Base-by-base conservation (phyloP, 139 green algal species). In the Chlamydomonas sphaeroides region DNA sequence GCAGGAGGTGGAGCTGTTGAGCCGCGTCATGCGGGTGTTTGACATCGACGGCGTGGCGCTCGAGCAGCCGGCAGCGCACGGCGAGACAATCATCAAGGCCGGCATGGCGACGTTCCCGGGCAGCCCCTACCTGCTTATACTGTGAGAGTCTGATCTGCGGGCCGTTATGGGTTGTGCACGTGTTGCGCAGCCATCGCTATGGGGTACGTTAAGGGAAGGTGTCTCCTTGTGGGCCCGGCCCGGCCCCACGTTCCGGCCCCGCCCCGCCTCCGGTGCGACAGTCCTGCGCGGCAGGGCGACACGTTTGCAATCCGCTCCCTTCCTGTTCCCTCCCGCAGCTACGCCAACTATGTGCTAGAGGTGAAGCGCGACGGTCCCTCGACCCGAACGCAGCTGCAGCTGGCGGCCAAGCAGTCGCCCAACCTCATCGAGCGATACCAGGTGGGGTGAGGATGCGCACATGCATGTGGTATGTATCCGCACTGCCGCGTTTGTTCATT, bases 311-410 rank as follows among this genome's bases (percentile, higher is more conserved):
- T n/a, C n/a, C n/a, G n/a, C n/a, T n/a, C n/a, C n/a, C n/a, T n/a
- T n/a, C n/a, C n/a, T n/a, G n/a, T n/a, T n/a, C 86, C 7, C 61
- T 75, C 38, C 30, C 84, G 14, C 68, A 86, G 70, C 71, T 85
- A 85, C 36, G 62, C 87, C 48, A 88, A 88, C 69, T 87, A 87
- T 56, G 25, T 88, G 32, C 56, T 91, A 32, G 80, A 87, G 49
- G 74, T 85, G 21, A 51, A 62, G 20, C 80, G 84, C 30, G 87
- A 91, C 79, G 87, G 83, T 1, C 83, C 85, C 25, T 68, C 79
- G 1, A 79, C 78, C 2, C 57, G 83, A 38, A 91, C 87, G 23
- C 87, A 88, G 79, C 83, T 91, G 82, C 87, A 91, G 79, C 78
- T 88, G 61, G 83, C 83, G 6, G 15, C 17, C 25, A 91, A 91